Evolutionary conservation across 2,329 filamentous ascomycete genomes (phyloP), one percentile per base, ranked within the genome.

Genomic region (Exophiala sp.): DNA sequence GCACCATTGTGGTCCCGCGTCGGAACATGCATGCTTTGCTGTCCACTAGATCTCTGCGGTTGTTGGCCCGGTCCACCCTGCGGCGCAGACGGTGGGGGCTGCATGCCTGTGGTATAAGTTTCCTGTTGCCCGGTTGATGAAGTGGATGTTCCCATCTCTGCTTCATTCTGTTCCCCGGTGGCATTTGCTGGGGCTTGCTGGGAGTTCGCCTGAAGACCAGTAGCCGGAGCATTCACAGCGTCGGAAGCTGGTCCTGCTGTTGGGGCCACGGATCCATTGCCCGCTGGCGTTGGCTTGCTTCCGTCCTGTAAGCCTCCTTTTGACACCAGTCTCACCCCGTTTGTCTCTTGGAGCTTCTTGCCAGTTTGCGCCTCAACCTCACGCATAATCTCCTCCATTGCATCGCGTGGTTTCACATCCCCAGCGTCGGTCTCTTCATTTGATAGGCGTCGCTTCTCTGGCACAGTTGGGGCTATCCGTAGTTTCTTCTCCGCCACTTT

Each of bases 401-500:
- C 46, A 37, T 60, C 58, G 14, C 27, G 43, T 11, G 46, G 16
- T 18, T 56, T 60, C 21, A 45, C 40, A 42, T 37, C 24, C 41
- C 22, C 35, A 5, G 44, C 50, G 27, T 41, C 39, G 11, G 23
- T 23, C 11, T 21, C 19, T 22, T 43, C 50, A 27, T 52, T 47
- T 11, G 51, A 52, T 11, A 48, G 32, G 22, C 46, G 46, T 4
- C 41, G 55, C 41, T 52, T 37, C 39, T 55, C 52, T 19, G 55
- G 21, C 23, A 65, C 58, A 55, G 84, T 77, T 1, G 80, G 75
- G 1, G 85, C 77, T 47, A 76, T 76, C 27, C 87, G 81, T 48
- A 97, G 73, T 52, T 86, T 81, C 60, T 83, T 79, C 68, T 96
- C 91, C 1, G 88, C 85, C 49, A 80, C 75, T 60, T 81, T 83